Evolutionary conservation across 768 basidiomycete species (phyloP), one percentile per base, ranked within the genome.

Genomic region (Mycena sanguinolenta): DNA sequence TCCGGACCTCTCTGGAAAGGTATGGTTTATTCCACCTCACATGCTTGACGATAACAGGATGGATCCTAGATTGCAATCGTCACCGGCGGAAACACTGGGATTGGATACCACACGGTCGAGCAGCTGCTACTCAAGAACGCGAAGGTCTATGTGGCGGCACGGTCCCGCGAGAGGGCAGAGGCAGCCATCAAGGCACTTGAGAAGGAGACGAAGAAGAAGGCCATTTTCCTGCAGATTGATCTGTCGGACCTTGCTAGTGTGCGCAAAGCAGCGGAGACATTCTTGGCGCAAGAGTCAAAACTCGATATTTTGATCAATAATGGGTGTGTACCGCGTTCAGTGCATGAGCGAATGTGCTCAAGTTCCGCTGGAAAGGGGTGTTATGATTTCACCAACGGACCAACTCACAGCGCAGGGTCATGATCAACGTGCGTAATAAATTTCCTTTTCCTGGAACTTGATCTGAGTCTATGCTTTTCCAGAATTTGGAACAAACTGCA

Each of bases 31-130:
- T 46, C 44, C 21, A 7, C 9, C 10, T 14, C 39, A 39, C 39
- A 39, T 17, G 39, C 39, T 39, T 17, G 16, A 39, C 39, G 39
- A 5, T 39, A 5, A 39, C 39, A 39, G 39, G 44, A 46, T 4
- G 2, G 44, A 46, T n/a, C 19, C 44, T 36, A 71, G 63, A 81
- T 84, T 25, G 67, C 78, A 19, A 75, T 83, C 58, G 81, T 83
- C 19, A 79, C 80, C 25, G 84, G 84, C 3, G 81, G 81, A 4
- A 84, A 83, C 64, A 71, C 79, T 2, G 84, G 78, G 1, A 81
- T 87, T 34, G 86, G 85, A 9, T 81, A 81, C 52, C 81, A 84
- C 64, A 84, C 83, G 13, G 80, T 78, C 44, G 82, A 80, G 74
- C 74, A 77, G 14, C 69, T 79, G 12, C 63, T 78, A 0, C 58